Evolutionary conservation across 257 asterid genomes (phyloP).

Genomic region (Marsdenia floribunda): DNA sequence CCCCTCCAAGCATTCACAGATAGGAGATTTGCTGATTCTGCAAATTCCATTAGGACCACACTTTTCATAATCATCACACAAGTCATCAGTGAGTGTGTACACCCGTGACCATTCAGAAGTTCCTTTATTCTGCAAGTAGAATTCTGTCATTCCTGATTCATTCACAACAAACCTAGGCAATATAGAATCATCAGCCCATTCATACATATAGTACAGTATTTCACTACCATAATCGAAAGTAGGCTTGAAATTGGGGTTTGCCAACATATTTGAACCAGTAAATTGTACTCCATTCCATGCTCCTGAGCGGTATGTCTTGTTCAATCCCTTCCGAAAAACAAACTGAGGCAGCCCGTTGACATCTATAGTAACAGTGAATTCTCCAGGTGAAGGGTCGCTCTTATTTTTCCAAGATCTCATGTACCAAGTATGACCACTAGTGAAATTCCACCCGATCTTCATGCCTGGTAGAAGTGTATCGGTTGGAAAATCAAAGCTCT

Average conservation of each 20-base stretch:
- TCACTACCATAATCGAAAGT: not conserved
- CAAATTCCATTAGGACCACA: too few relatives aligned
- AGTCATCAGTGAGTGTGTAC: slow-evolving; percentile 9
- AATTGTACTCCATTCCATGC: slow-evolving; percentile 11
- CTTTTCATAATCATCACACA: too few relatives aligned
- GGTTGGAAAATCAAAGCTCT: slow-evolving; percentile 24
- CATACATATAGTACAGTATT: not conserved
- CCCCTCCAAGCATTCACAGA: too few relatives aligned
- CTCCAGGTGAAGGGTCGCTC: slow-evolving; percentile 26
- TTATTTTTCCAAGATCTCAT: slow-evolving; percentile 19
- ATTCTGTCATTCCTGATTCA: not conserved
- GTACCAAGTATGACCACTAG: slow-evolving; percentile 8
- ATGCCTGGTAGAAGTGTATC: slow-evolving; percentile 23
- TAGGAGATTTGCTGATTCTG: too few relatives aligned
- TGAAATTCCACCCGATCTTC: slow-evolving; percentile 14
- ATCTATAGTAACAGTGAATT: slow-evolving; percentile 13
- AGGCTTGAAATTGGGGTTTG: not conserved
- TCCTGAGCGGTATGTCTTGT: slow-evolving; percentile 1
- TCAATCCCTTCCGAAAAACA: slow-evolving; percentile 15
- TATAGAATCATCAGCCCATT: not conserved
- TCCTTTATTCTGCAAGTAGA: slow-evolving; percentile 7
- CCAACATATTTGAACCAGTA: not conserved
- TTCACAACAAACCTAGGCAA: not conserved
- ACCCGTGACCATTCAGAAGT: slow-evolving; percentile 5
- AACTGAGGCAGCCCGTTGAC: slow-evolving; percentile 19